Evolutionary conservation across 1,284 basidiomycete genomes (phyloP), one percentile per base, ranked within the genome.

Genomic region (Trichosporon sp.): DNA sequence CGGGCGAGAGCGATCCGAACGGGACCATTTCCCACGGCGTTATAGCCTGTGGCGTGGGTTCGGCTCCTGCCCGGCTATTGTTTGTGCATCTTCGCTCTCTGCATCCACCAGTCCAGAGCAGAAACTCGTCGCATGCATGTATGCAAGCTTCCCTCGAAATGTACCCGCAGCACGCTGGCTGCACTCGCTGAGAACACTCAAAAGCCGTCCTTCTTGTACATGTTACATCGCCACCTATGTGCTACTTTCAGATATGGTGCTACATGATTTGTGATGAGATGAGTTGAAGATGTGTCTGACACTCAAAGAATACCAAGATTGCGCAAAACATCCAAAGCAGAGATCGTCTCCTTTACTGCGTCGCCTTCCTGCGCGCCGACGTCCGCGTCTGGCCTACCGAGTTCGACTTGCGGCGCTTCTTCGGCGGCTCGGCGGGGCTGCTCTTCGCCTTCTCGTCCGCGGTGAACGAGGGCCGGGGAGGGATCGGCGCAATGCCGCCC

Each of bases 401-500:
- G 37, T 21, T 27, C 19, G 60, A 56, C 37, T 46, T 44, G 32
- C 32, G 33, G 14, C 60, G 60, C 60, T 66, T 46, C 64, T 66
- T 34, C 60, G 62, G 6, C 62, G 56, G 31, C 21, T 25, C 31
- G 44, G 36, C 11, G 56, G 59, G 11, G 34, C n/a, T n/a, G n/a
- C 58, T 56, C 23, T 58, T 49, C 46, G 61, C n/a, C 57, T 58
- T 36, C 21, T 65, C 16, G 23, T 19, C 29, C 27, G 23, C 10
- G 21, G 10, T 27, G 40, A 31, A 40, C 13, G 44, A 21, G 19
- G 40, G 40, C 27, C 25, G n/a, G 1, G 33, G 34, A 4, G 68
- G 62, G 25, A 33, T 5, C 8, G 70, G 67, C 0, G 73, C 66
- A 4, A 70, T 25, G 10, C 73, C 74, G 1, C 73, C 72, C 58